These are phyloP conservation scores for Emergomyces orientalis DNA, from an alignment of 2,329 filamentous ascomycete genomes.

Conservation along the genomic window DNA sequence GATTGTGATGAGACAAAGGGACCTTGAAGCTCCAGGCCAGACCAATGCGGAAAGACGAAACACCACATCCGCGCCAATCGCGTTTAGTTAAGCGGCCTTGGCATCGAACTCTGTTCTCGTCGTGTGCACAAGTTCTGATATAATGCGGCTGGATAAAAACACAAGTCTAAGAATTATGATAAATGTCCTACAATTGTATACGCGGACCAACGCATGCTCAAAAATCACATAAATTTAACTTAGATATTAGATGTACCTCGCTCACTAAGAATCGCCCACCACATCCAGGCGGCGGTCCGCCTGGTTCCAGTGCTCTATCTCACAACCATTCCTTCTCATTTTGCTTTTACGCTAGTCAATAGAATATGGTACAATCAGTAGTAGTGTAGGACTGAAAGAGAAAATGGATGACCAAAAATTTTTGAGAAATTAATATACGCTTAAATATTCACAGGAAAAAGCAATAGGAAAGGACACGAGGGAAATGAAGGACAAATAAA, in stretches of 20 bases:
- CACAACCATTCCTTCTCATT: background rate
- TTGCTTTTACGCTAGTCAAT: slow-evolving; percentile 2
- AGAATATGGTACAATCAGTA: slow-evolving; percentile 1
- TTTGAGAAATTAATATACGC: slow-evolving; percentile 4
- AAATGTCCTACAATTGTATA: background rate
- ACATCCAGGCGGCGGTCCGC: background rate
- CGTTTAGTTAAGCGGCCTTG: background rate
- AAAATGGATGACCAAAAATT: slow-evolving; percentile 3
- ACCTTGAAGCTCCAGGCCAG: background rate
- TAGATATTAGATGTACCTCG: background rate
- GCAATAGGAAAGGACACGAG: background rate
- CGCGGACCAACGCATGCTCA: too few relatives aligned
- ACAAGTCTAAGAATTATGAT: background rate
- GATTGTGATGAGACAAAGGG: too few relatives aligned
- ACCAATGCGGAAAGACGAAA: background rate
- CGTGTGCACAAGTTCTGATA: background rate
- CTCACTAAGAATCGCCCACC: background rate
- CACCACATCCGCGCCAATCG: background rate
- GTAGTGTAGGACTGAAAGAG: slow-evolving; percentile 1
- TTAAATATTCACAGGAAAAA: background rate
- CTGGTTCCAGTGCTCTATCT: background rate
- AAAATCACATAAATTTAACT: background rate
- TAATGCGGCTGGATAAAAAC: background rate
- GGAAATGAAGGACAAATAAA: background rate
- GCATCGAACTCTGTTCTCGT: background rate